Evolutionary conservation across 495 filamentous ascomycete genomes (phyloP).

Genomic region (Hypoxylon fragiforme): DNA sequence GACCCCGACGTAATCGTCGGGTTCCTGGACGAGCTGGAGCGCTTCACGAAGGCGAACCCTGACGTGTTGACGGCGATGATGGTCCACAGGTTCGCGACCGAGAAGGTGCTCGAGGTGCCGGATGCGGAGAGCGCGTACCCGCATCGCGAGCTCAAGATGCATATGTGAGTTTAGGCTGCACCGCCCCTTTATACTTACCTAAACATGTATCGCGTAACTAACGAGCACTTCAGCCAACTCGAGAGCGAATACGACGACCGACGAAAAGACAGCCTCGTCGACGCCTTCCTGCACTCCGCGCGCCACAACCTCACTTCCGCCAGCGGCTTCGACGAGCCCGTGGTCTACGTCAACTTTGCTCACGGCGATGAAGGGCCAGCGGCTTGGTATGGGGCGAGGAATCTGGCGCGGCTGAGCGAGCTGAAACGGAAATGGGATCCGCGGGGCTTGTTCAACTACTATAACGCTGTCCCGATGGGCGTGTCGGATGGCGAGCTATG

Average conservation of each 20-base stretch:
- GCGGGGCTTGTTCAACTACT: conserved; percentile 21
- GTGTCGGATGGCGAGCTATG: background rate
- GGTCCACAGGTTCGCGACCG: conserved; percentile 25
- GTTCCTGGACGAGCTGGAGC: conserved; percentile 20
- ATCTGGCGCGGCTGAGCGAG: conserved; percentile 30
- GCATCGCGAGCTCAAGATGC: conserved; percentile 28
- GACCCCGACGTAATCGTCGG: conserved; percentile 20
- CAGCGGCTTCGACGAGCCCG: background rate
- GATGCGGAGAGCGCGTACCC: conserved; percentile 34
- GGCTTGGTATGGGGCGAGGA: conserved; percentile 31
- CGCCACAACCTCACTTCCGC: background rate
- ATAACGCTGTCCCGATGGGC: background rate
- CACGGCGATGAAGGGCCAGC: conserved; percentile 42
- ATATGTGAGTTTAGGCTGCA: conserved; percentile 20
- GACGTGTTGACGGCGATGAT: conserved; percentile 10
- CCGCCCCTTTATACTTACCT: too few species aligned
- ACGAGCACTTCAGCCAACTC: background rate
- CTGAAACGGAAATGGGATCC: conserved; percentile 40
- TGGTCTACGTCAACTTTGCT: conserved; percentile 41
- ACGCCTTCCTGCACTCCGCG: background rate
- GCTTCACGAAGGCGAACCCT: conserved; percentile 14
- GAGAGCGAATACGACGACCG: conserved; percentile 6
- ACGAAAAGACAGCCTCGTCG: background rate
- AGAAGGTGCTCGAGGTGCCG: conserved; percentile 24
- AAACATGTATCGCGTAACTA: background rate